These are phyloP conservation scores for Boeremia lycopersici DNA, from an alignment of 2,329 filamentous ascomycete genomes.

Conservation along the genomic window DNA sequence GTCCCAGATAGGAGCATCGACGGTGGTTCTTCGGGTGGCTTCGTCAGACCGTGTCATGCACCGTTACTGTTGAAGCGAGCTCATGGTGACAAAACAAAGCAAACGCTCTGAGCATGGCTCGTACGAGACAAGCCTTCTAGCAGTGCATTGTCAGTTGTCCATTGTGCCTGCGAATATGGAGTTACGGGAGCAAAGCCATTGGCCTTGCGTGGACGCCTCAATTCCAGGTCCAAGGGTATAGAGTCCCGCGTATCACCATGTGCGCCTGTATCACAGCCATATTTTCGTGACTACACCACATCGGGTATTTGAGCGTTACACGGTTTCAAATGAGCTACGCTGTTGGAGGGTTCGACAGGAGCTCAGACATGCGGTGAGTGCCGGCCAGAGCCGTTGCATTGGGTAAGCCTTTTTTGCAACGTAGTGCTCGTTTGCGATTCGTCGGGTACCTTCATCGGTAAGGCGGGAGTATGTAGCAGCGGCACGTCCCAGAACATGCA, in stretches of 20 bases:
- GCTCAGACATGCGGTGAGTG: slow-evolving; percentile 8
- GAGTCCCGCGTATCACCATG: slow-evolving; percentile 1
- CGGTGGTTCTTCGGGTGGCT: neutral
- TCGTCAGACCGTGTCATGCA: neutral
- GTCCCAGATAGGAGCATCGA: neutral
- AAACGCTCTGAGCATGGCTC: slow-evolving; percentile 8
- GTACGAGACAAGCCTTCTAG: neutral
- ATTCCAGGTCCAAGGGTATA: slow-evolving; percentile 11
- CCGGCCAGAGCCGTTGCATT: slow-evolving; percentile 2
- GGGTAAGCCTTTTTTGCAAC: neutral
- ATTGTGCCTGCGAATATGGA: neutral
- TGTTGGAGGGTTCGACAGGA: too few relatives aligned
- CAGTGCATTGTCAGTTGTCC: slow-evolving; percentile 1
- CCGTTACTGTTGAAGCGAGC: slow-evolving; percentile 6
- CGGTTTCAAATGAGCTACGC: too few relatives aligned
- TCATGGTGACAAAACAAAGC: neutral
- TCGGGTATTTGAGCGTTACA: too few relatives aligned
- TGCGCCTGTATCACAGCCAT: neutral
- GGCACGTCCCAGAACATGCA: slow-evolving; percentile 3
- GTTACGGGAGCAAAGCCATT: neutral
- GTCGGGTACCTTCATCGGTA: neutral
- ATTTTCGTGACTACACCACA: too few relatives aligned
- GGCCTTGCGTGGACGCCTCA: slow-evolving; percentile 2
- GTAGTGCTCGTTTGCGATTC: neutral
- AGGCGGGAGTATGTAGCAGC: slow-evolving; percentile 5